These are phyloP conservation scores for Amanita thiersii DNA, from an alignment of 768 basidiomycete genomes.

Conservation along the genomic window DNA sequence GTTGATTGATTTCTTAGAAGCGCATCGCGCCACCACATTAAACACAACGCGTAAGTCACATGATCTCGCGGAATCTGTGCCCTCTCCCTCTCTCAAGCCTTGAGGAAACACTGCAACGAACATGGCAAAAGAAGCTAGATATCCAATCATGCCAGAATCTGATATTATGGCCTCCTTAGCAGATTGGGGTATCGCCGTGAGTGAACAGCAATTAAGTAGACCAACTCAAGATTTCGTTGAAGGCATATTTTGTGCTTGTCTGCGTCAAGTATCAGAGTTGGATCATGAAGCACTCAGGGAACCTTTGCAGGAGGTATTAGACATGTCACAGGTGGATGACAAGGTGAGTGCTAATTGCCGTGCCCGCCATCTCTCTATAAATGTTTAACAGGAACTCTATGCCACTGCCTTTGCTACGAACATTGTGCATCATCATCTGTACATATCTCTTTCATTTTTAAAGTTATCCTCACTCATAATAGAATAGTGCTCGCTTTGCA, in stretches of 20 bases:
- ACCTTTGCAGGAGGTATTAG: slow-evolving; percentile 48
- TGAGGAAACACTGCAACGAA: slow-evolving; percentile 2
- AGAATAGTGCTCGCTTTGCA: slow-evolving; percentile 56
- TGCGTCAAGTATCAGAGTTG: slow-evolving; percentile 64
- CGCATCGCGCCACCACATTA: background rate
- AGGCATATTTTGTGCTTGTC: slow-evolving; percentile 59
- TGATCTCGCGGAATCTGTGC: too few species aligned
- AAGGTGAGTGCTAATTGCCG: slow-evolving; percentile 31
- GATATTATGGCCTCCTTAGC: slow-evolving; percentile 61
- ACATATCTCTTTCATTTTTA: slow-evolving; percentile 13
- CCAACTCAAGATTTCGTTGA: slow-evolving; percentile 69
- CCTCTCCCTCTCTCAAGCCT: too few species aligned
- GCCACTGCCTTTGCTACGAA: slow-evolving; percentile 48
- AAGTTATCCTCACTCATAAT: slow-evolving; percentile 4
- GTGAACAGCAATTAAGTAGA: slow-evolving; percentile 55
- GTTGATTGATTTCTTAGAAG: too few species aligned
- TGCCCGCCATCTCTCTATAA: background rate
- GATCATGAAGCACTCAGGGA: slow-evolving; percentile 49
- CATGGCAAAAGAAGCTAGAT: slow-evolving; percentile 41
- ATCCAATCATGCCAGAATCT: slow-evolving; percentile 54
- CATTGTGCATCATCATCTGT: slow-evolving; percentile 68
- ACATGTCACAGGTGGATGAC: slow-evolving; percentile 41
- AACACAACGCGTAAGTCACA: background rate
- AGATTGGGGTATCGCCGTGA: slow-evolving; percentile 63
- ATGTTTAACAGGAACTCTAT: slow-evolving; percentile 53